These are phyloP conservation scores for Wickerhamomyces alni DNA, from an alignment of 805 yeast species.

Conservation along the genomic window DNA sequence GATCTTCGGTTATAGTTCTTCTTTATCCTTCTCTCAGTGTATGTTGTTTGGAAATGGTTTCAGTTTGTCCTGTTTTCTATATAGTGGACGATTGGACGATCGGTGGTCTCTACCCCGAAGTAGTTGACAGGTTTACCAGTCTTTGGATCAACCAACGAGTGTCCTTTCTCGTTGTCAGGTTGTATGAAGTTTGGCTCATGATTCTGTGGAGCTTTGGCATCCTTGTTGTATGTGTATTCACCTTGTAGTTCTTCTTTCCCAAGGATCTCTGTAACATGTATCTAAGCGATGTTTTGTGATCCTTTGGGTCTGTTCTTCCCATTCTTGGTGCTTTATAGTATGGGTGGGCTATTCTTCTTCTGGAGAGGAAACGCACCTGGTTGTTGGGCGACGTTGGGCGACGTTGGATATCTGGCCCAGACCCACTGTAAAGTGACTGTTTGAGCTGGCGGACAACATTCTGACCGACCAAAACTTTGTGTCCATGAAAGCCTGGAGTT, in stretches of 20 bases:
- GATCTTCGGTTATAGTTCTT: slow-evolving; percentile 51
- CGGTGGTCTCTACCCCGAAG: slow-evolving; percentile 10
- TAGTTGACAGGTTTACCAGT: slow-evolving; percentile 26
- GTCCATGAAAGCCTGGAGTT: no score
- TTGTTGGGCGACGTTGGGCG: no score
- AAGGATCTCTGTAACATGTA: slow-evolving; percentile 65
- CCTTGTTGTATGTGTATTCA: slow-evolving; percentile 70
- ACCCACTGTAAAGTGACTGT: slow-evolving; percentile 3
- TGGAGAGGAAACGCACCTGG: slow-evolving; percentile 41
- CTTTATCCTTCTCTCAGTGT: slow-evolving; percentile 55
- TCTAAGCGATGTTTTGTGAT: slow-evolving; percentile 48
- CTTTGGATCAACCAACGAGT: slow-evolving; percentile 27
- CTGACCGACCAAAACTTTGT: no score
- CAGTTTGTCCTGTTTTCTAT: slow-evolving; percentile 22
- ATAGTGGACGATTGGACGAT: slow-evolving; percentile 4
- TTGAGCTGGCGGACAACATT: background rate
- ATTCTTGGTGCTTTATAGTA: slow-evolving; percentile 39
- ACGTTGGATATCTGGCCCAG: slow-evolving; percentile 2
- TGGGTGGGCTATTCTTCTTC: slow-evolving; percentile 50
- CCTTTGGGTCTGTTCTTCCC: slow-evolving; percentile 33
- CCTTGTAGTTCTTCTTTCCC: slow-evolving; percentile 83
- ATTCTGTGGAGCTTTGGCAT: slow-evolving; percentile 58
- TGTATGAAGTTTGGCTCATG: slow-evolving; percentile 70
- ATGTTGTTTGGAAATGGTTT: slow-evolving; percentile 82
- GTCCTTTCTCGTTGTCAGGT: slow-evolving; percentile 43